Conservation (phyloP, 495 filamentous ascomycete species). For the Saxophila tyrrhenica region DNA sequence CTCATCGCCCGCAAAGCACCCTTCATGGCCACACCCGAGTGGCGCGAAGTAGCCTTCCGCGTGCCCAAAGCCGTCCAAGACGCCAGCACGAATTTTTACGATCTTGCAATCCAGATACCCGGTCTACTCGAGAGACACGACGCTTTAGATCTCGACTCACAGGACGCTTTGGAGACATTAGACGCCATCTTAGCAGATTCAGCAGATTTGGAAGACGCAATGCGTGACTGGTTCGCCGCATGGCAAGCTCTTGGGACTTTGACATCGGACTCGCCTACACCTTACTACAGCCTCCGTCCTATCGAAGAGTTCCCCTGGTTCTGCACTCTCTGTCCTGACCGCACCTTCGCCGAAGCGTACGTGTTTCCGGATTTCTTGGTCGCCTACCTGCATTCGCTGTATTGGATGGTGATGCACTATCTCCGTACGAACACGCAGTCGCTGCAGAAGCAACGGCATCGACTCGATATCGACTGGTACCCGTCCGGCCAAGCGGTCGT, state of each 20-base stretch:
- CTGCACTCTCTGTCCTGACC: constrained; percentile 3
- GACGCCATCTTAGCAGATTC: constrained; percentile 5
- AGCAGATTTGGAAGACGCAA: neutral
- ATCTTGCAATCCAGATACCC: constrained; percentile 13
- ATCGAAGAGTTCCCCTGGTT: constrained; percentile 17
- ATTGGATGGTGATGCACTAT: constrained; percentile 14
- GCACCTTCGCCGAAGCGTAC: constrained; percentile 13
- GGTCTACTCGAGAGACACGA: constrained; percentile 11
- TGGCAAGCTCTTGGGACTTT: constrained; percentile 5
- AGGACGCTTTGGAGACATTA: neutral
- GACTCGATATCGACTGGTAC: constrained; percentile 8
- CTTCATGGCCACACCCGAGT: constrained; percentile 9
- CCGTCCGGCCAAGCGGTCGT: neutral
- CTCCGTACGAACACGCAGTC: constrained; percentile 9
- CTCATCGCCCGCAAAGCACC: constrained; percentile 15
- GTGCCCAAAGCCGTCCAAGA: constrained; percentile 4
- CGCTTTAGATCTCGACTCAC: neutral
- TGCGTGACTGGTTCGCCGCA: constrained; percentile 10
- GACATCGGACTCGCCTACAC: neutral
- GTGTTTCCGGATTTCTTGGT: constrained; percentile 10
- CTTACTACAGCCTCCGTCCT: neutral
- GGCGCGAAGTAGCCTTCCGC: constrained; percentile 11
- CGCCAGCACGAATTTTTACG: constrained; percentile 10
- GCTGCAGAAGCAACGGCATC: constrained; percentile 7
- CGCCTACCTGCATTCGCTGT: constrained; percentile 16